Conservation (phyloP, 345 rosid genomes). For the Sonneratia alba region DNA sequence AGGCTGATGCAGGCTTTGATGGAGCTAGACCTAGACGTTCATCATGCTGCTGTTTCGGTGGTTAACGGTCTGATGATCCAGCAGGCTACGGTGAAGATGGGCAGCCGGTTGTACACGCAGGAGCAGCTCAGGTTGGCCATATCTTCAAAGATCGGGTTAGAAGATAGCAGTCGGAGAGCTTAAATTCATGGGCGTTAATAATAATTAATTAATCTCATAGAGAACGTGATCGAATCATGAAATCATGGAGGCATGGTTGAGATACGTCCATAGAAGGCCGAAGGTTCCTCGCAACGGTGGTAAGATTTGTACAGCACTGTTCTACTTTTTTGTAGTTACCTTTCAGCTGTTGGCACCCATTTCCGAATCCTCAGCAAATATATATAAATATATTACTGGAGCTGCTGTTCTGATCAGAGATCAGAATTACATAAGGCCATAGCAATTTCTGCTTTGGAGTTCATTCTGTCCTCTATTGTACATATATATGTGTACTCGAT, state of each 20-base stretch:
- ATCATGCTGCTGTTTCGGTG: conserved; percentile 76
- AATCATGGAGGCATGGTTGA: no score
- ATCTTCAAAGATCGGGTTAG: conserved; percentile 47
- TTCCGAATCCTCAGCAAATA: no score
- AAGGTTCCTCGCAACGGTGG: background rate
- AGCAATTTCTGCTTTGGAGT: no score
- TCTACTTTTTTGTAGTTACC: no score
- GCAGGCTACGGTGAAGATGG: conserved; percentile 94
- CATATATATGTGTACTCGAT: no score
- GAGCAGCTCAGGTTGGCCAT: conserved; percentile 69
- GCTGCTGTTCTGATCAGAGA: no score
- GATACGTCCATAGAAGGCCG: no score
- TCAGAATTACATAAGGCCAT: no score
- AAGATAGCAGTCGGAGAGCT: background rate
- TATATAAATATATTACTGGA: no score
- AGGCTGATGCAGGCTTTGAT: conserved; percentile 70
- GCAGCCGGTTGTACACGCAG: conserved; percentile 54
- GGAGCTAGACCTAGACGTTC: conserved; percentile 81
- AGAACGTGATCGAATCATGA: background rate
- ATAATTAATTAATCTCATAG: background rate
- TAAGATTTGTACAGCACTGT: no score
- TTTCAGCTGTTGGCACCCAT: no score
- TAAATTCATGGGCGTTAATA: background rate
- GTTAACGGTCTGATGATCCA: conserved; percentile 91
- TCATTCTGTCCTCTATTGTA: no score